Base-by-base conservation (phyloP, 2,329 filamentous ascomycete species). In the Colletotrichum sp. region DNA sequence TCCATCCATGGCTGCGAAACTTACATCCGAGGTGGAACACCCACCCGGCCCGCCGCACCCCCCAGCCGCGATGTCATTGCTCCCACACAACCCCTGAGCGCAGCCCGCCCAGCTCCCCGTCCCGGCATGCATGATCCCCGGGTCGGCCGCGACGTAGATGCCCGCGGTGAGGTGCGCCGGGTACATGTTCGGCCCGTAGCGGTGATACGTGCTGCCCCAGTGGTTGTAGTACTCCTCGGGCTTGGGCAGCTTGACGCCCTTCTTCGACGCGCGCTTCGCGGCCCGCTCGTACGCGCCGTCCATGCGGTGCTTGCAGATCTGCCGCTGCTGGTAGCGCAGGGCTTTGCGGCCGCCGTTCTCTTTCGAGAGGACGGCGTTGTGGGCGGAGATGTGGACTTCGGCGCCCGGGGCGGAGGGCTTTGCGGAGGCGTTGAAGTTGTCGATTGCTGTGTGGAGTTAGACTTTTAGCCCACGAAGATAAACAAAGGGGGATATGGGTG, bases 381-480 rank as follows among this genome's bases (percentile, higher is more conserved):
- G 95, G 0, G 93, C 89, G 0, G 92, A 95, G 77, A 96, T 93
- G 81, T 96, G 95, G 12, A 90, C 83, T 10, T 85, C 81, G 3
- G 89, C 88, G 0, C 81, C 80, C 15, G 89, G 89, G 0, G 55
- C 67, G 15, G 55, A 39, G n/a, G 90, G 90, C 0, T 81, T 28
- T 2, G 67, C 55, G 24, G 34, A 44, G 24, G 55, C 71, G 83
- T 92, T 81, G 82, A 90, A 88, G 64, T 80, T 75, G 71, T 91
- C 84, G 67, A 78, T 75, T 8, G 55, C 76, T 78, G 32, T 4
- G 63, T 24, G 1, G 13, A 10, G 26, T 63, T 24, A 72, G 63
- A 26, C 5, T 24, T 18, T 28, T 1, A 16, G n/a, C 0, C 13
- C 30, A 5, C 2, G 60, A 26, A 7, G 32, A 36, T 4, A 5